Conservation (phyloP, 1,284 basidiomycete genomes). For the Pseudozyma sp. region DNA sequence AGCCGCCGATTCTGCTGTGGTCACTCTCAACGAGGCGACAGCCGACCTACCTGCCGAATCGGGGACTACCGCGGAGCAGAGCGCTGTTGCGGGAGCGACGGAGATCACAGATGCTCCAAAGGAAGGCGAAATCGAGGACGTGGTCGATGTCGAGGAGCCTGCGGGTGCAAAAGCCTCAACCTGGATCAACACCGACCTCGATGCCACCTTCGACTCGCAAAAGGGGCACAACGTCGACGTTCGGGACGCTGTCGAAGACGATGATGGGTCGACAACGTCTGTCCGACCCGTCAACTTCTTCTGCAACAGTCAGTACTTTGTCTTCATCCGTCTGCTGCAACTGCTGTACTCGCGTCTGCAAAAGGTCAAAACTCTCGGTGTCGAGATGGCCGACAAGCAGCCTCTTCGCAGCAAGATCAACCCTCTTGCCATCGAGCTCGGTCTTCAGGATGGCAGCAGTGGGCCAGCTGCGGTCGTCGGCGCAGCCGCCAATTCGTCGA, state of each 20-base stretch:
- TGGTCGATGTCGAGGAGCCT: constrained; percentile 25
- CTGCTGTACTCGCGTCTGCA: constrained; percentile 86
- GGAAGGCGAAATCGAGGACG: constrained; percentile 16
- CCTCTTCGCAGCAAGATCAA: constrained; percentile 71
- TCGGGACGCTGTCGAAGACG: constrained; percentile 36
- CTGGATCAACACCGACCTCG: constrained; percentile 71
- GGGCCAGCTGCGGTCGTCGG: constrained; percentile 69
- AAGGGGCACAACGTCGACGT: constrained; percentile 44
- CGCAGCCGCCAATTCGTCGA: constrained; percentile 43
- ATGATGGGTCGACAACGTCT: constrained; percentile 20
- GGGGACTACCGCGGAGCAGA: constrained; percentile 1
- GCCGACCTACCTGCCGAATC: constrained; percentile 5
- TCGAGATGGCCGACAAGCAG: constrained; percentile 69
- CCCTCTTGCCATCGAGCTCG: constrained; percentile 75
- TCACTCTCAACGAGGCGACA: background rate
- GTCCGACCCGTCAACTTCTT: constrained; percentile 77
- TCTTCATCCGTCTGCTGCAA: constrained; percentile 82
- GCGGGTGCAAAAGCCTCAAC: constrained; percentile 67
- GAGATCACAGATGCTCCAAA: constrained; percentile 15
- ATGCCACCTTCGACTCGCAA: constrained; percentile 55
- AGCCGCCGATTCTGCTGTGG: background rate
- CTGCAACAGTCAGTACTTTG: constrained; percentile 91
- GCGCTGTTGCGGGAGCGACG: constrained; percentile 10
- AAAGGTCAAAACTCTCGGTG: constrained; percentile 77
- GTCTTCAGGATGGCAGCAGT: constrained; percentile 73